Evolutionary conservation across 1,139 yeast genomes (phyloP).

Genomic region (Geotrichum armillariae): DNA sequence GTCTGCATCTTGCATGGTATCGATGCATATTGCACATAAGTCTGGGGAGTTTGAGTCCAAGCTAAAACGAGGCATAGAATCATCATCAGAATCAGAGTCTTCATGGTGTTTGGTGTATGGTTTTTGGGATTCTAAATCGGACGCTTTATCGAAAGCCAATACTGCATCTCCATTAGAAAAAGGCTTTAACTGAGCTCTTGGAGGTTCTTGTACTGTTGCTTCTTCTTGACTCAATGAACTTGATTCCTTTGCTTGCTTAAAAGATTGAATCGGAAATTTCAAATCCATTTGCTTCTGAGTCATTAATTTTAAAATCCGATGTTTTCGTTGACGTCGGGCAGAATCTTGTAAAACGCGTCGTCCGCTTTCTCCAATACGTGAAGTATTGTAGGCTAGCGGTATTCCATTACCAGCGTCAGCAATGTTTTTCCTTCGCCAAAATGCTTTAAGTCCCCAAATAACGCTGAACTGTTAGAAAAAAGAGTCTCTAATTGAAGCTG

Average conservation of each 20-base stretch:
- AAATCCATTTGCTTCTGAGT: constrained; percentile 11
- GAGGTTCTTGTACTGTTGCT: too few species aligned
- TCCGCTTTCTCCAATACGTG: too few species aligned
- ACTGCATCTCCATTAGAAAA: neutral
- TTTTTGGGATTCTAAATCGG: constrained; percentile 1
- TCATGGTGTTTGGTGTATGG: neutral
- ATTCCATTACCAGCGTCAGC: constrained; percentile 13
- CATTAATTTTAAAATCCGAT: constrained; percentile 14
- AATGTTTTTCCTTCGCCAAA: constrained; percentile 32
- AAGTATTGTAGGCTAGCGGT: too few species aligned
- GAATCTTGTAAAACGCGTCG: too few species aligned
- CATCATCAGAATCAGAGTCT: neutral
- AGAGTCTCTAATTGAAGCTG: too few species aligned
- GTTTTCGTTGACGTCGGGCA: constrained; percentile 9
- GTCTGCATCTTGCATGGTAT: constrained; percentile 60
- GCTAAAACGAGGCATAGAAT: neutral
- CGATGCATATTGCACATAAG: constrained; percentile 80
- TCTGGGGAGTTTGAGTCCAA: constrained; percentile 44
- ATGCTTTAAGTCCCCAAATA: constrained; percentile 38
- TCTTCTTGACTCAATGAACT: constrained; percentile 9
- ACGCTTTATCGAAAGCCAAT: constrained; percentile 1
- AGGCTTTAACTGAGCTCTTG: too few species aligned
- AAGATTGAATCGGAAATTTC: constrained; percentile 5
- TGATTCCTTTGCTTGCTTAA: constrained; percentile 6
- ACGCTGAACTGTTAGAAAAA: too few species aligned